Evolutionary conservation across 2,329 filamentous ascomycete genomes (phyloP), one percentile per base, ranked within the genome.

Genomic region (Neonectria magnoliae): DNA sequence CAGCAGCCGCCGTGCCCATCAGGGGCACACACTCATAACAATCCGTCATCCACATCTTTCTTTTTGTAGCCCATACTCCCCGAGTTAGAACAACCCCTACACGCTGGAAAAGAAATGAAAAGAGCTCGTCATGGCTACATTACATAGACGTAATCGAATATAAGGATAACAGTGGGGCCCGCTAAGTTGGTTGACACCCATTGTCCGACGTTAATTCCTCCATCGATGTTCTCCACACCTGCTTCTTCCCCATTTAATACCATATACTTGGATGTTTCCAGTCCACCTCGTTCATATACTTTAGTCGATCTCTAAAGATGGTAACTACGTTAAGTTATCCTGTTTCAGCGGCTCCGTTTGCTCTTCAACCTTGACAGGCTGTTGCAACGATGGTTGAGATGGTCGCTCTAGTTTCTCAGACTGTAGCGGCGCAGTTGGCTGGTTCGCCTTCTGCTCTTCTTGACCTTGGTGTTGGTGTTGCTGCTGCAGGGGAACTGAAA

Each of bases 81-180:
- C 64, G 61, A 64, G 54, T 62, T 62, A 56, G 44, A 68, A 68
- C 56, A 44, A 22, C 62, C 55, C 66, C 65, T 62, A 62, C 68
- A 68, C 70, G 67, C 70, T 71, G 29, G 44, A 66, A 69, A 50
- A 57, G 51, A 61, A 44, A 36, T 55, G 60, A 68, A 69, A 59
- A 67, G 67, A 60, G 33, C 63, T 65, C 56, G 25, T 50, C 66
- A 56, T 45, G 57, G 57, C 61, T 68, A 69, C 64, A 74, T 71
- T 74, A 71, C 70, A 74, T 67, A 64, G 53, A 68, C 54, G 63
- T 71, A 71, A 73, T 68, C 56, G 63, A 67, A 67, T 68, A 62
- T 67, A 71, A 71, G 57, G 58, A 62, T 64, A 53, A 54, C 31
- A 52, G 22, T 57, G 52, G 62, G 57, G 41, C 29, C 42, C 53